These are phyloP conservation scores for Leccinum incarnatum DNA, from an alignment of 768 basidiomycete species.

Conservation along the genomic window DNA sequence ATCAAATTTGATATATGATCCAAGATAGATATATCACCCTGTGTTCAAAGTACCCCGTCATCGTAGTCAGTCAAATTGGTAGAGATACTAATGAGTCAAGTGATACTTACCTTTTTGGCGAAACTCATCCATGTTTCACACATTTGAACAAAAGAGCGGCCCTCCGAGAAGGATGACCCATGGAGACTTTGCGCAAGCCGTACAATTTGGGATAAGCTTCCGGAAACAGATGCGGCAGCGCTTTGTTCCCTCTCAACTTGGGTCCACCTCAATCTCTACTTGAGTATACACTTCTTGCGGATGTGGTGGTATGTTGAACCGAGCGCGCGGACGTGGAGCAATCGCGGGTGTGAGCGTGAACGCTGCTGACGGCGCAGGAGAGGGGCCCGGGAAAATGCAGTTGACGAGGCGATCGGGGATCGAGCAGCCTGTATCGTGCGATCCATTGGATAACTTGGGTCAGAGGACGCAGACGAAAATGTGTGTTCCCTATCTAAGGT, in stretches of 20 bases:
- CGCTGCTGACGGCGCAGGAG: slow-evolving; percentile 52
- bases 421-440: slow-evolving; percentile 26
- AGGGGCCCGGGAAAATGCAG: slow-evolving; percentile 49
- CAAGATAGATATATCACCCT: slow-evolving; percentile 49
- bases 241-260: slow-evolving; percentile 7
- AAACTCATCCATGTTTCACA: slow-evolving; percentile 74
- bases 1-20: slow-evolving; percentile 48
- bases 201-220: slow-evolving; percentile 46
- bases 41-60: background rate
- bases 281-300: slow-evolving; percentile 39
- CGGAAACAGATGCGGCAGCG: slow-evolving; percentile 38
- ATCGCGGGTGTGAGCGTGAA: slow-evolving; percentile 73
- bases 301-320: slow-evolving; percentile 53
- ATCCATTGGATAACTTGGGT: slow-evolving; percentile 32
- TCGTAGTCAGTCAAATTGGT: background rate
- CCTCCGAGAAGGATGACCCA: slow-evolving; percentile 42
- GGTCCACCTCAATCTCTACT: slow-evolving; percentile 32
- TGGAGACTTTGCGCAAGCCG: slow-evolving; percentile 36
- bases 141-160: slow-evolving; percentile 54
- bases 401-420: slow-evolving; percentile 39
- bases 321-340: slow-evolving; percentile 57
- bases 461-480: slow-evolving; percentile 65
- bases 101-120: slow-evolving; percentile 56
- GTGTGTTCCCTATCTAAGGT: slow-evolving; percentile 51
- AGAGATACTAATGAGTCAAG: background rate